phyloP scores from a whole-genome alignment of 192 early-diverging fungal genomes.

The Jimgerdemannia flammicorona region DNA sequence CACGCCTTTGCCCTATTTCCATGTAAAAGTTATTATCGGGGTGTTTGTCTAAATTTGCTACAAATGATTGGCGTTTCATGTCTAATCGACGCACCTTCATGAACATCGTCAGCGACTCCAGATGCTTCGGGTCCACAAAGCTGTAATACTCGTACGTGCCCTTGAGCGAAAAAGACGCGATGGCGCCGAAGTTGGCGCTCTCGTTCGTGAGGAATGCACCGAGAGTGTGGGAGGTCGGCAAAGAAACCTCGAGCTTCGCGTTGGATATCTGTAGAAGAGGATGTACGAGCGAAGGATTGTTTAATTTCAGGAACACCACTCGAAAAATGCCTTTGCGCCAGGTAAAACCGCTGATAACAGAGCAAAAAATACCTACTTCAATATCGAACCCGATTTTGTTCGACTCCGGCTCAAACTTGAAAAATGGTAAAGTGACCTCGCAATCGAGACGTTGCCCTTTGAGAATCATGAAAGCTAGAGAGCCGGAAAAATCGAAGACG shows the following conservation, averaged over 20 bases:
- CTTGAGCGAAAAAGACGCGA: slow-evolving; percentile 34
- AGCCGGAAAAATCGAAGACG: not conserved
- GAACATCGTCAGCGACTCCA: slow-evolving; percentile 47
- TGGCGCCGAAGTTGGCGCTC: slow-evolving; percentile 41
- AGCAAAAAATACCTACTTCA: slow-evolving; percentile 26
- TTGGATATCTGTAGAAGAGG: slow-evolving; percentile 2
- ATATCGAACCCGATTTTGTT: slow-evolving; percentile 51
- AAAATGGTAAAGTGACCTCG: slow-evolving; percentile 51
- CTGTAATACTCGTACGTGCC: slow-evolving; percentile 54
- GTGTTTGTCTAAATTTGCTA: not conserved
- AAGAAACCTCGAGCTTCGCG: slow-evolving; percentile 38
- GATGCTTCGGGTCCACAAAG: slow-evolving; percentile 38
- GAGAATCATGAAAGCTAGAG: slow-evolving; percentile 4
- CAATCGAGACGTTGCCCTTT: slow-evolving; percentile 31
- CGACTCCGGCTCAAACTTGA: slow-evolving; percentile 49
- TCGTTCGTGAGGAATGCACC: slow-evolving; percentile 55
- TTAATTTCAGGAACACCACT: no score
- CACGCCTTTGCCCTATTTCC: slow-evolving; percentile 45
- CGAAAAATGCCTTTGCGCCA: no score
- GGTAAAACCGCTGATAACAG: no score
- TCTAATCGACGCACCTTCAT: slow-evolving; percentile 29
- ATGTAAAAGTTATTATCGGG: not conserved
- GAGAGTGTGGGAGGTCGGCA: slow-evolving; percentile 61
- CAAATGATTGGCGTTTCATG: not conserved
- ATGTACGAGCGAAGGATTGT: no score